Evolutionary conservation across 805 yeast species (phyloP).

Genomic region (Yarrowia yakushimensis): DNA sequence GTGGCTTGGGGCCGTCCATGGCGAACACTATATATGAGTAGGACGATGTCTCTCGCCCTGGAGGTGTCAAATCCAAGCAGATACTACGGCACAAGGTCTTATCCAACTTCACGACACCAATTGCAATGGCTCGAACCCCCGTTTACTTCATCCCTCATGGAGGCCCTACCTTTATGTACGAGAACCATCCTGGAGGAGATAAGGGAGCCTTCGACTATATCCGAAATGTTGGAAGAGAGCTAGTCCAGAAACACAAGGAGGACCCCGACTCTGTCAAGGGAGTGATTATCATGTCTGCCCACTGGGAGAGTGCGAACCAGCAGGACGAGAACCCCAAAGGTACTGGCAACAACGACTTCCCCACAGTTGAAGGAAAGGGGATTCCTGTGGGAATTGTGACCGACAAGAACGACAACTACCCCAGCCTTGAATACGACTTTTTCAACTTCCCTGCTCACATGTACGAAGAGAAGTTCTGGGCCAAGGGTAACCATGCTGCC

Average conservation of each 20-base stretch:
- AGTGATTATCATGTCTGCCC: slow-evolving; percentile 67
- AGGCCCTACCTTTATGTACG: slow-evolving; percentile 73
- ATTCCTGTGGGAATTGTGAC: slow-evolving; percentile 19
- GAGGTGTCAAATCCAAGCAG: neutral
- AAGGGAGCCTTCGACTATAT: slow-evolving; percentile 57
- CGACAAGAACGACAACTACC: slow-evolving; percentile 1
- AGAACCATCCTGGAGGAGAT: slow-evolving; percentile 49
- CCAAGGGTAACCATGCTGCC: slow-evolving; percentile 44
- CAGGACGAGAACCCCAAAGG: slow-evolving; percentile 15
- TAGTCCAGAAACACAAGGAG: slow-evolving; percentile 38
- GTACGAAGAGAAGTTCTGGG: slow-evolving; percentile 61
- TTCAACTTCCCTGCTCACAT: slow-evolving; percentile 64
- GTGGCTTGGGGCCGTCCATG: slow-evolving; percentile 8
- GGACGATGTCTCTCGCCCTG: neutral
- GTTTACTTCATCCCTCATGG: slow-evolving; percentile 76
- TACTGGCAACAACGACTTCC: slow-evolving; percentile 2
- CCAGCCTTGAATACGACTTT: slow-evolving; percentile 62
- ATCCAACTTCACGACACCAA: neutral
- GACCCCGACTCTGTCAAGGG: slow-evolving; percentile 52
- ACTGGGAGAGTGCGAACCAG: slow-evolving; percentile 52
- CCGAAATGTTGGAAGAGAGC: slow-evolving; percentile 49
- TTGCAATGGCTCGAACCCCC: slow-evolving; percentile 42
- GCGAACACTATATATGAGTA: neutral
- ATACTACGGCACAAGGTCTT: neutral
- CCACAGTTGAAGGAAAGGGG: neutral